phyloP scores from a whole-genome alignment of 768 basidiomycete genomes.

The Phylloporus scabripes region DNA sequence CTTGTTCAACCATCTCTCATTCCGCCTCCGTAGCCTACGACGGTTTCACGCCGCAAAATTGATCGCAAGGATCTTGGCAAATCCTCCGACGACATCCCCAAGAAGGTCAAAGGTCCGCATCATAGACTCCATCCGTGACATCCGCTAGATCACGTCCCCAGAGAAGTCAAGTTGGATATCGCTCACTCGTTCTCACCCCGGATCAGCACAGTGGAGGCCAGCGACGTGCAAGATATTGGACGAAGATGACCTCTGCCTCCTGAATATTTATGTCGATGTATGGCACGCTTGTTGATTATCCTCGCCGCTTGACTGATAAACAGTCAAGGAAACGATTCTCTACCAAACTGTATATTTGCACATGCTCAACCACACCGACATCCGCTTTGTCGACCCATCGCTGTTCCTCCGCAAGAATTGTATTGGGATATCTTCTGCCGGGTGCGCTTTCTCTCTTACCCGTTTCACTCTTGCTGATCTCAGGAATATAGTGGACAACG shows the following conservation, averaged over 20 bases:
- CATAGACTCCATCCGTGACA: neutral
- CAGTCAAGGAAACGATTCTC: conserved; percentile 57
- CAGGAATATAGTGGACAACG: conserved; percentile 46
- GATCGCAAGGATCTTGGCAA: conserved; percentile 45
- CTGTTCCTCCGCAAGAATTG: conserved; percentile 75
- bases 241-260: conserved; percentile 58
- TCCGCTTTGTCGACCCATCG: conserved; percentile 70
- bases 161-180: conserved; percentile 73
- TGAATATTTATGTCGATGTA: conserved; percentile 76
- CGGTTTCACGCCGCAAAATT: conserved; percentile 43
- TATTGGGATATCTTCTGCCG: conserved; percentile 59
- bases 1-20: conserved; percentile 7
- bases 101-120: conserved; percentile 56
- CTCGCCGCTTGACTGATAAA: conserved; percentile 9
- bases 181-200: conserved; percentile 45
- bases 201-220: conserved; percentile 62
- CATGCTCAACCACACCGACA: conserved; percentile 71
- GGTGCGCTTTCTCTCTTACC: conserved; percentile 36
- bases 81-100: conserved; percentile 39
- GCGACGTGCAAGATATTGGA: conserved; percentile 68
- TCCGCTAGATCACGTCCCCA: conserved; percentile 23
- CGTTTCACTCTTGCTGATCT: conserved; percentile 6
- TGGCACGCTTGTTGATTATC: conserved; percentile 17
- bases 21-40: conserved; percentile 33
- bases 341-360: conserved; percentile 73